Evolutionary conservation across 1,139 yeast genomes (phyloP).

Genomic region (Yamadazyma songkhlaensis): DNA sequence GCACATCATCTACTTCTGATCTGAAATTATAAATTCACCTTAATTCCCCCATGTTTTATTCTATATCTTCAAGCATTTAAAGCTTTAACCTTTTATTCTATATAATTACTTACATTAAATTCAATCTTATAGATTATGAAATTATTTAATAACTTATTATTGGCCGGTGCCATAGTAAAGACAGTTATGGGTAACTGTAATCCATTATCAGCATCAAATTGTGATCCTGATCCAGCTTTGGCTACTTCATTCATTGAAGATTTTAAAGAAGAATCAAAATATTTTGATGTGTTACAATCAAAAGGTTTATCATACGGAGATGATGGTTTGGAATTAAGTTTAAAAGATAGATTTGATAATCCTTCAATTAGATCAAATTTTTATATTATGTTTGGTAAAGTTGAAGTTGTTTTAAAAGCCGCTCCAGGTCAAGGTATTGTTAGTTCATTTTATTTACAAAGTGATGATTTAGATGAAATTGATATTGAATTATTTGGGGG

Average conservation of each 20-base stretch:
- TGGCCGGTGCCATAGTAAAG: constrained; percentile 8
- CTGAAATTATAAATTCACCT: neutral
- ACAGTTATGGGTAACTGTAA: constrained; percentile 23
- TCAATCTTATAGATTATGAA: constrained; percentile 8
- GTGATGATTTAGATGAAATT: constrained; percentile 84
- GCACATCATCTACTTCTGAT: neutral
- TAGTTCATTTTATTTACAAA: constrained; percentile 76
- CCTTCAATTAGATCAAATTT: constrained; percentile 75
- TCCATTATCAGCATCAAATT: constrained; percentile 26
- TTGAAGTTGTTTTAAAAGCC: constrained; percentile 69
- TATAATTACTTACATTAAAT: neutral
- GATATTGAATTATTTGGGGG: constrained; percentile 86
- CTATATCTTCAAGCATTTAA: no score
- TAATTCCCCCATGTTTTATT: no score
- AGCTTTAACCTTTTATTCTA: no score
- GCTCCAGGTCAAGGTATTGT: constrained; percentile 76
- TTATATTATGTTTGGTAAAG: constrained; percentile 82
- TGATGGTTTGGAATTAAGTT: constrained; percentile 57
- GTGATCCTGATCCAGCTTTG: constrained; percentile 52
- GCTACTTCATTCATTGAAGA: constrained; percentile 51
- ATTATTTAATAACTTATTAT: constrained; percentile 8
- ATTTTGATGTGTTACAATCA: constrained; percentile 29
- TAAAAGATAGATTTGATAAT: constrained; percentile 63
- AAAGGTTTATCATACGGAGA: constrained; percentile 24
- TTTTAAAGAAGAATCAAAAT: constrained; percentile 42